Evolutionary conservation across 1,139 yeast genomes (phyloP).

Genomic region (Suhomyces ambrosiae): DNA sequence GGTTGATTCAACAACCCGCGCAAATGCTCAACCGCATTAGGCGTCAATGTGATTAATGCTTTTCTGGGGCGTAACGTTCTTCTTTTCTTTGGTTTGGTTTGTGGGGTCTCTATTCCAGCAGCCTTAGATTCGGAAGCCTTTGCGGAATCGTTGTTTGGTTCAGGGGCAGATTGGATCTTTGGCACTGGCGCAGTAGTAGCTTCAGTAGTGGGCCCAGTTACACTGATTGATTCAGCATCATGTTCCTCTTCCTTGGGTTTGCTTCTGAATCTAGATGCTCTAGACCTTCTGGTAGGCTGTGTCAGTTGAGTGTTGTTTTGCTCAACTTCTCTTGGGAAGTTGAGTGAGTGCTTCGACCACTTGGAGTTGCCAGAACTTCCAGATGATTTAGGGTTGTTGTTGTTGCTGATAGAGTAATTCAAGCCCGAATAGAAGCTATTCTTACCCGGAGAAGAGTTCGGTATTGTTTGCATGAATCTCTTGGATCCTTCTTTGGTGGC

Average conservation of each 20-base stretch:
- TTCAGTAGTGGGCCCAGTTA: constrained; percentile 3
- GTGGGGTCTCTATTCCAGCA: constrained; percentile 9
- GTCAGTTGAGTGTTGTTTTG: constrained; percentile 7
- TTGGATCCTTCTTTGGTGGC: constrained; percentile 30
- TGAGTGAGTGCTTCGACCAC: constrained; percentile 30
- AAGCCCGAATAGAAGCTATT: constrained; percentile 33
- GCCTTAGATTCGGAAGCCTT: constrained; percentile 6
- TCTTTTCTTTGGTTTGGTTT: constrained; percentile 42
- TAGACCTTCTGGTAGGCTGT: constrained; percentile 36
- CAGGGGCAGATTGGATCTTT: constrained; percentile 4
- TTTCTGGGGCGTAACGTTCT: constrained; percentile 81
- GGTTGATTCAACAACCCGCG: constrained; percentile 72
- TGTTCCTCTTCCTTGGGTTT: background rate
- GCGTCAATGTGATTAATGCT: constrained; percentile 80
- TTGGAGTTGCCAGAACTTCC: constrained; percentile 17
- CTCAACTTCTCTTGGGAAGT: constrained; percentile 18
- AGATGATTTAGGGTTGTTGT: background rate
- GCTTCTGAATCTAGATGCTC: constrained; percentile 36
- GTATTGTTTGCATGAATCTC: constrained; percentile 48
- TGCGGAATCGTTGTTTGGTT: constrained; percentile 1
- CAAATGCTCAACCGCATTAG: constrained; percentile 74
- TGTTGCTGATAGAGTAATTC: constrained; percentile 21
- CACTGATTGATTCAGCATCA: constrained; percentile 1
- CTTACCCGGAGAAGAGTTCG: constrained; percentile 23
- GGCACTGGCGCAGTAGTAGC: constrained; percentile 5